Evolutionary conservation across 2,329 filamentous ascomycete species (phyloP).

Genomic region (Neonectria magnoliae): DNA sequence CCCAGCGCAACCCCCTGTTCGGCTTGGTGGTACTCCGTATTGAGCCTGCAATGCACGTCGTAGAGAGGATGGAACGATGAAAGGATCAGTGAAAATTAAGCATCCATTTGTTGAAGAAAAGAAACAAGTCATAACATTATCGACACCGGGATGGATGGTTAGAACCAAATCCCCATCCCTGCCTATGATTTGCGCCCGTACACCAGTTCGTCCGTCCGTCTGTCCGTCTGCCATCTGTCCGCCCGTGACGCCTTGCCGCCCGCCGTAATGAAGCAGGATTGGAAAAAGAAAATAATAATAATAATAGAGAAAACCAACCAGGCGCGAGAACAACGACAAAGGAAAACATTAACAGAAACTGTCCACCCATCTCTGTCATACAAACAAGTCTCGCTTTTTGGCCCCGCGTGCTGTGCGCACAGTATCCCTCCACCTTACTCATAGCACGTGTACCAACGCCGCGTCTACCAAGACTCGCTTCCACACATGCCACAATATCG

Average conservation of each 20-base stretch:
- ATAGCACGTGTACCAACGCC: background rate
- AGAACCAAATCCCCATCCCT: conserved; percentile 2
- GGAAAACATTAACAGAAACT: conserved; percentile 8
- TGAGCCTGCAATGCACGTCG: background rate
- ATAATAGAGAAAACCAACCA: conserved; percentile 11
- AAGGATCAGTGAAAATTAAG: background rate
- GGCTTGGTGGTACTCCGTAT: background rate
- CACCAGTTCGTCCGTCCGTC: conserved; percentile 31
- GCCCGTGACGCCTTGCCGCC: conserved; percentile 38
- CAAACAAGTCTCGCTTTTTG: conserved; percentile 1
- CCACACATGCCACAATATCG: background rate
- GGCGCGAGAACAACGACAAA: conserved; percentile 1
- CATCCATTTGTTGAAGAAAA: background rate
- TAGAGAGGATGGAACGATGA: background rate
- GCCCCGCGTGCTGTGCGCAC: conserved; percentile 1
- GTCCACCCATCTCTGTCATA: conserved; percentile 4
- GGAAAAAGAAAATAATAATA: background rate
- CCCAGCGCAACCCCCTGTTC: conserved; percentile 1
- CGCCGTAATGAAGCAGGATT: conserved; percentile 14
- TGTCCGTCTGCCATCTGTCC: conserved; percentile 26
- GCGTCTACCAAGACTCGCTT: background rate
- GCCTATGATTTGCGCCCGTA: conserved; percentile 20
- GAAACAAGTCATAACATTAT: background rate
- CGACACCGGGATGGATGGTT: background rate
- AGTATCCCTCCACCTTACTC: background rate